Conservation (phyloP, 805 yeast genomes). For the Lachancea nothofagi region DNA sequence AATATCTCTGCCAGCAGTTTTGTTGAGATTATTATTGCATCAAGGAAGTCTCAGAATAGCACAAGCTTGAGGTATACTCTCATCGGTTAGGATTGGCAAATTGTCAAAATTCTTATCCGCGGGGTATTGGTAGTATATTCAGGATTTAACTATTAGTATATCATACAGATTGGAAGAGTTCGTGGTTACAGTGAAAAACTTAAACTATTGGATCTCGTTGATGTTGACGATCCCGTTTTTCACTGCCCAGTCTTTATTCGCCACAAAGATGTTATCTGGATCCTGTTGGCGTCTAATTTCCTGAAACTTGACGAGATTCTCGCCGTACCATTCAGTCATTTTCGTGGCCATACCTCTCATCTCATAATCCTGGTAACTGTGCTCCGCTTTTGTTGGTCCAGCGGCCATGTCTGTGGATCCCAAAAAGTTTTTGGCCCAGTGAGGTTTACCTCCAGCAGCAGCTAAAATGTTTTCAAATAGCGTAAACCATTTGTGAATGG, state of each 20-base stretch:
- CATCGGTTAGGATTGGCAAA: too few relatives aligned
- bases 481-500: constrained; percentile 73
- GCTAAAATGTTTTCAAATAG: constrained; percentile 74
- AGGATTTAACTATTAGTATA: too few relatives aligned
- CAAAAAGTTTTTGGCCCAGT: constrained; percentile 95
- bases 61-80: too few relatives aligned
- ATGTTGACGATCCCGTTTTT: constrained; percentile 64
- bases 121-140: too few relatives aligned
- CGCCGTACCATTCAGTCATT: constrained; percentile 76
- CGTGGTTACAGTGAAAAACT: background rate
- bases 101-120: too few relatives aligned
- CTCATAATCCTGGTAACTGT: constrained; percentile 49
- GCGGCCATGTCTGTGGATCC: constrained; percentile 44
- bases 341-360: constrained; percentile 75
- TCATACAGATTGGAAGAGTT: too few relatives aligned
- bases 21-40: too few relatives aligned
- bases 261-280: constrained; percentile 75
- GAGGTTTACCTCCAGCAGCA: constrained; percentile 87
- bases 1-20: too few relatives aligned
- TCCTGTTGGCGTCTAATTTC: constrained; percentile 61
- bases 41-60: too few relatives aligned
- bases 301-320: constrained; percentile 56
- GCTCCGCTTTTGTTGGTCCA: constrained; percentile 32
- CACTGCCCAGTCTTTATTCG: constrained; percentile 73
- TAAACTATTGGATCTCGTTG: constrained; percentile 2